These are phyloP conservation scores for Podospora fimiseda DNA, from an alignment of 495 filamentous ascomycete genomes.

Conservation along the genomic window DNA sequence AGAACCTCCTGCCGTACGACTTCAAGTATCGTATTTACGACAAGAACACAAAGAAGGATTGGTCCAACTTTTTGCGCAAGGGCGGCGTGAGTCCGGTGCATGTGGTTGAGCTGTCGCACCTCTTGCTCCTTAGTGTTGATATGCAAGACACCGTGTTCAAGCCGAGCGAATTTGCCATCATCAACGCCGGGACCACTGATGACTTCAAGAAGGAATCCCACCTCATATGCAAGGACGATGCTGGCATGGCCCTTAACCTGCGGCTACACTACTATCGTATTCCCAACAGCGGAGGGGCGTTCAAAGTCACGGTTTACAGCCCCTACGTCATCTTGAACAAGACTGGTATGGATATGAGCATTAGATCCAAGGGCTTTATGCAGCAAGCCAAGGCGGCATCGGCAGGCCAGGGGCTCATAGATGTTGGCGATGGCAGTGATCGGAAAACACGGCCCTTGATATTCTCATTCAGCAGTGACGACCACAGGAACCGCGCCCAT, in stretches of 20 bases:
- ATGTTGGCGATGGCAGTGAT: slow-evolving; percentile 27
- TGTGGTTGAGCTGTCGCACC: slow-evolving; percentile 90
- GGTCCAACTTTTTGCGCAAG: slow-evolving; percentile 95
- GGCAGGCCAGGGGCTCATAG: slow-evolving; percentile 59
- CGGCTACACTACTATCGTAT: slow-evolving; percentile 90
- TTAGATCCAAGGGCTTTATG: slow-evolving; percentile 82
- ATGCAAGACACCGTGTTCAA: slow-evolving; percentile 95
- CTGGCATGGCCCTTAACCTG: slow-evolving; percentile 69
- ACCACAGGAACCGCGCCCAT: slow-evolving; percentile 80
- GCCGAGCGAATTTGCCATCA: slow-evolving; percentile 90
- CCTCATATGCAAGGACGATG: slow-evolving; percentile 75
- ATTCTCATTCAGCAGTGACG: slow-evolving; percentile 86
- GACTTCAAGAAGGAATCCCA: slow-evolving; percentile 79
- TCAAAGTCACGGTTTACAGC: slow-evolving; percentile 88
- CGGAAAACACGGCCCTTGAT: slow-evolving; percentile 82
- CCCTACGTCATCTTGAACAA: slow-evolving; percentile 93
- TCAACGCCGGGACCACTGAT: slow-evolving; percentile 84
- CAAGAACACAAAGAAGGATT: slow-evolving; percentile 94
- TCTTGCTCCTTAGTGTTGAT: slow-evolving; percentile 85
- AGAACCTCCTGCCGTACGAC: slow-evolving; percentile 92
- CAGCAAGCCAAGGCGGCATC: slow-evolving; percentile 75
- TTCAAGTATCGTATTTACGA: slow-evolving; percentile 99
- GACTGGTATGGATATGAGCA: slow-evolving; percentile 81
- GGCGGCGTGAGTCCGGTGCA: slow-evolving; percentile 95
- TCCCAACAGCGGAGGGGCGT: slow-evolving; percentile 88